Base-by-base conservation (phyloP, 2,329 filamentous ascomycete species). In the Hymenoscyphus fraxineus region DNA sequence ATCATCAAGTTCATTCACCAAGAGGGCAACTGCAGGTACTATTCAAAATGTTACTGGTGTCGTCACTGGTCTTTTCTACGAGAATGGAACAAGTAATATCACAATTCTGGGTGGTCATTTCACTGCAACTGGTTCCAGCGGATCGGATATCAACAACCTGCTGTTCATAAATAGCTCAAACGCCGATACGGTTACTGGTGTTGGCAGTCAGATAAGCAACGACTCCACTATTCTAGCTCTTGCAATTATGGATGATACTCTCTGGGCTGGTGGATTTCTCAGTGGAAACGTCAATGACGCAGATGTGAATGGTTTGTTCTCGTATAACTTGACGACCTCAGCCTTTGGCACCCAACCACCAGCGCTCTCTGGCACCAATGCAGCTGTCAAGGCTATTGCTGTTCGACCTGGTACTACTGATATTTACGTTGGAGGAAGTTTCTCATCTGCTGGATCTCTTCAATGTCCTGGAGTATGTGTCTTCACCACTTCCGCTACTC, bases 21-120 rank as follows among this genome's bases (percentile, higher is more conserved):
- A 86, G 69, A 82, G 86, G 63, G 74, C 78, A 41, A 74, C 73
- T 39, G 75, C 78, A 41, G 74, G 72, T 39, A 75, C 74, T 35
- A 74, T 74, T 19, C 76, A 80, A 55, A 81, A 81, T 67, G 77
- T 84, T 9, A 83, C 83, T 2, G 92, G 92, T 38, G 88, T 96
- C n/a, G 82, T 89, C 27, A 86, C 90, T 7, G 95, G 92, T 38
- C 79, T 88, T 1, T 97, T 96, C 74, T 92, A 96, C 76, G 85
- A 83, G 47, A 81, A 83, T 16, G 85, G 86, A 67, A 81, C 80
- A 65, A 84, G 86, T 68, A 97, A 97, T 76, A 54, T 96, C 64
- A 98, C 95, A 0, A 85, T 98, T 47, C 82, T 98, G 35, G 95
- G 88, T 59, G 95, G 95, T 1, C 92, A 93, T 72, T 99, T 99